Conservation (phyloP, 2,329 filamentous ascomycete species). For the Colletotrichum spinosum region DNA sequence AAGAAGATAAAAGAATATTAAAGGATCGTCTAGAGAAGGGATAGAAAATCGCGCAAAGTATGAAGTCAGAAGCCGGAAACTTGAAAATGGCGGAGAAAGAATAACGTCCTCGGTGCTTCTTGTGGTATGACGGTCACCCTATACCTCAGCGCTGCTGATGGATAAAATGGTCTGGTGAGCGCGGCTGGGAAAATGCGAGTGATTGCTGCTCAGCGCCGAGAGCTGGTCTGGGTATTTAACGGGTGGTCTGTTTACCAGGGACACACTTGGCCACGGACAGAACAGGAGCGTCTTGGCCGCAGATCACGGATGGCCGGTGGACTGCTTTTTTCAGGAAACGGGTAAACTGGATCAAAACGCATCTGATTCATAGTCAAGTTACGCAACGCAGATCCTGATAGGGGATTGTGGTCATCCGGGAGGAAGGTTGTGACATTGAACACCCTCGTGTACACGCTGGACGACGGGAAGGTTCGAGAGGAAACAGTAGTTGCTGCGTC, state of each 20-base stretch:
- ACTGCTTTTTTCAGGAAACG: constrained; percentile 5
- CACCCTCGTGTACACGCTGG: no score
- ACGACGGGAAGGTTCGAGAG: constrained; percentile 1
- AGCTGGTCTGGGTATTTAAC: constrained; percentile 27
- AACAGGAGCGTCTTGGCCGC: constrained; percentile 25
- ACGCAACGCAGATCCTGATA: constrained; percentile 23
- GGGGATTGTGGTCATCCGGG: background rate
- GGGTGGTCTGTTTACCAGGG: constrained; percentile 26
- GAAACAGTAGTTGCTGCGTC: background rate
- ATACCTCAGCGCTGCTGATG: constrained; percentile 35
- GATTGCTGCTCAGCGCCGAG: constrained; percentile 22
- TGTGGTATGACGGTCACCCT: constrained; percentile 32
- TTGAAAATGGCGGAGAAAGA: constrained; percentile 21
- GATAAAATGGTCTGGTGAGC: constrained; percentile 30
- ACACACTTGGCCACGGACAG: constrained; percentile 10
- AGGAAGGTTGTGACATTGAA: background rate
- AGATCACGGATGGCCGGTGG: constrained; percentile 13
- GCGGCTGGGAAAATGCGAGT: constrained; percentile 8
- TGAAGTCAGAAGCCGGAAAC: constrained; percentile 15
- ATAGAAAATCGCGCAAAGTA: constrained; percentile 18
- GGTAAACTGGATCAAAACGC: constrained; percentile 18
- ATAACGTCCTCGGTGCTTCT: constrained; percentile 3
- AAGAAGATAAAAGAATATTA: constrained; percentile 7
- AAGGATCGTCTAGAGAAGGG: constrained; percentile 10
- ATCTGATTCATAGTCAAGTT: constrained; percentile 30